A percentile compares a stretch with the other conserved stretches of the same genome.
Conservation (phyloP, 257 asterid genomes). For the Cynanchum wilfordii region DNA sequence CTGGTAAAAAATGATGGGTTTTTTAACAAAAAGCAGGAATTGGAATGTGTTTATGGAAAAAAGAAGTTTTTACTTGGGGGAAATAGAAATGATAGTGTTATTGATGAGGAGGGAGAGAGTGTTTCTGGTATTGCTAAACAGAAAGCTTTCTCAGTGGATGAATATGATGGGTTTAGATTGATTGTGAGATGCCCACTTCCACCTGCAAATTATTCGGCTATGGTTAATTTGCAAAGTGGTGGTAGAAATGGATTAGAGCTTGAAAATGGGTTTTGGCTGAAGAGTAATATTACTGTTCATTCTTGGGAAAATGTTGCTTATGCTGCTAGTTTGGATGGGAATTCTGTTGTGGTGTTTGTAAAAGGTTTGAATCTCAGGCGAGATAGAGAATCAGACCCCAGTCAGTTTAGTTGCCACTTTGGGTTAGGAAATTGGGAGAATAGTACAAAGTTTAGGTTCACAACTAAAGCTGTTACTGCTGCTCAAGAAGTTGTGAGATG, state of each 20-base stretch:
- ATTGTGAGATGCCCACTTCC: constrained; percentile 77
- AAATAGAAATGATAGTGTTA: neutral
- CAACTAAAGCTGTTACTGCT: constrained; percentile 68
- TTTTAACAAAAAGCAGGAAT: constrained; percentile 21
- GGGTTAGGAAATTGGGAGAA: constrained; percentile 40
- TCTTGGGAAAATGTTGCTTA: constrained; percentile 72
- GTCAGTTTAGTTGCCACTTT: constrained; percentile 71
- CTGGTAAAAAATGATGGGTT: constrained; percentile 31
- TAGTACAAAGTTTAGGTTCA: constrained; percentile 25
- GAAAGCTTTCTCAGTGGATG: constrained; percentile 57
- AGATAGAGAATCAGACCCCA: constrained; percentile 55
- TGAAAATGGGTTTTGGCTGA: constrained; percentile 20
- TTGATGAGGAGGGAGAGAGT: constrained; percentile 10
- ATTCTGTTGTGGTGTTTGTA: constrained; percentile 65
- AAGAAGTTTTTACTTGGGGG: neutral
- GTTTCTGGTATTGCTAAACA: constrained; percentile 20
- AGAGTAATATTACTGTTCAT: constrained; percentile 31
- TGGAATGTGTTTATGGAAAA: constrained; percentile 56
- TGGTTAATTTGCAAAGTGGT: constrained; percentile 33
- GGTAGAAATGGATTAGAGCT: constrained; percentile 23
- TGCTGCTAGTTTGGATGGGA: constrained; percentile 67
- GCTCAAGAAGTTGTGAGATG: constrained; percentile 96
- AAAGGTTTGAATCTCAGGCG: constrained; percentile 89
- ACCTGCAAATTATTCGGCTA: constrained; percentile 43
- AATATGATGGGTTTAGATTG: constrained; percentile 56